Conservation (phyloP, 345 rosid species). For the Iberis pinnata region DNA sequence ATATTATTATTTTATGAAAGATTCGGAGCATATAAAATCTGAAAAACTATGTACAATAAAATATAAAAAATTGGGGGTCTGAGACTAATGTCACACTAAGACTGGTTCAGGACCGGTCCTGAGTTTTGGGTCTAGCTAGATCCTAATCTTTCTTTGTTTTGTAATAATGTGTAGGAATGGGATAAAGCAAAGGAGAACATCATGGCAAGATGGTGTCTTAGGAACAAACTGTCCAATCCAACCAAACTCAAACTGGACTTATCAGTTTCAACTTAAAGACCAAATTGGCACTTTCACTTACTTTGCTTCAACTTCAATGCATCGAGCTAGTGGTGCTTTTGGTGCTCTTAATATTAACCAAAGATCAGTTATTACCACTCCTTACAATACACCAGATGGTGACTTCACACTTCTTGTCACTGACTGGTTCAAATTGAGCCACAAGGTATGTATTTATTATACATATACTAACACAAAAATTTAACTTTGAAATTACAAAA, state of each 20-base stretch:
- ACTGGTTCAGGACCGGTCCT: too few species aligned
- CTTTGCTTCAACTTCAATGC: conserved; percentile 62
- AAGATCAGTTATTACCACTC: conserved; percentile 53
- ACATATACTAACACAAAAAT: background rate
- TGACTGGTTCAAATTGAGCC: conserved; percentile 55
- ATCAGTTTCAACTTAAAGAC: conserved; percentile 71
- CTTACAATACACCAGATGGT: conserved; percentile 44
- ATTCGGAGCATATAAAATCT: too few species aligned
- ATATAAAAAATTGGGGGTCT: too few species aligned
- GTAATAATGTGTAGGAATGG: conserved; percentile 50
- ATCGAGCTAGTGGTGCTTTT: conserved; percentile 66
- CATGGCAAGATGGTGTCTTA: conserved; percentile 87
- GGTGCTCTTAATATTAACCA: conserved; percentile 49
- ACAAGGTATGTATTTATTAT: conserved; percentile 41
- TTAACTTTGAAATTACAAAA: too few species aligned
- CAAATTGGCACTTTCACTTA: conserved; percentile 68
- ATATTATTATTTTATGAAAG: too few species aligned
- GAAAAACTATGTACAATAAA: too few species aligned
- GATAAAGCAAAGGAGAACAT: conserved; percentile 51
- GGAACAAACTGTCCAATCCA: conserved; percentile 90
- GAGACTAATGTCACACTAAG: too few species aligned
- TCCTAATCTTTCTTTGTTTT: too few species aligned
- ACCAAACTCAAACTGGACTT: conserved; percentile 71
- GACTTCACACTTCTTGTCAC: conserved; percentile 57
- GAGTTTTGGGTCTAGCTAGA: too few species aligned